Evolutionary conservation across 176 grass and related monocot genomes (phyloP), one percentile per base, ranked within the genome.

Genomic region (Phoenix dactylifera): DNA sequence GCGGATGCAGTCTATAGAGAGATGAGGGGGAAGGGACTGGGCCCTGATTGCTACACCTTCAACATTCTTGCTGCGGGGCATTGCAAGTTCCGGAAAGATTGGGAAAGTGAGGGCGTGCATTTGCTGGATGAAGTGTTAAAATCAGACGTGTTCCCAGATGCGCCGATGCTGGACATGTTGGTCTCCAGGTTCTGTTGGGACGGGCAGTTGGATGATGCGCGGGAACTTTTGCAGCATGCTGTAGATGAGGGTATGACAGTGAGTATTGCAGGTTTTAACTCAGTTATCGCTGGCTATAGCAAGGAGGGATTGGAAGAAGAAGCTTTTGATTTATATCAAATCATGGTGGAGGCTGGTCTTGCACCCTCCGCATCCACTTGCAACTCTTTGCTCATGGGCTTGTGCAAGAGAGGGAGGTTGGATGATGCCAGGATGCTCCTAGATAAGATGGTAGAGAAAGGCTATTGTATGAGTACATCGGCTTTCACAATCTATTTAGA

Each of bases 401-500:
- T 85, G 6, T 88, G 92, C 72, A 85, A 90, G 58, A 73, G 50
- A 65, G 72, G 69, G 26, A 79, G 50, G 49, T 83, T 90, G 24
- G 24, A 82, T 20, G 66, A 90, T 58, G 87, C 81, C 50, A 60
- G 58, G 0, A 16, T 82, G 10, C 52, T 97, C 24, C 73, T 96
- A 16, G 58, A 96, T 59, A 65, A 87, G 70, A 90, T 96, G 83
- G 23, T 88, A 64, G 68, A 70, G 17, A 85, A 50, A 57, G 81
- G 92, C 57, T 88, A 85, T 69, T 75, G 70, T 90, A 58, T 85
- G 15, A 87, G 56, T 56, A 66, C 72, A 52, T 57, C 83, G 68
- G 67, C 73, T 72, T 97, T 90, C 77, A 97, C 83, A 17, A 87
- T 90, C 52, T 88, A 82, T 74, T 72, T 97, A 64, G 77, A 90